phyloP scores from a whole-genome alignment of 2,329 filamentous ascomycete genomes.

The Hymenoscyphus fructigenus region DNA sequence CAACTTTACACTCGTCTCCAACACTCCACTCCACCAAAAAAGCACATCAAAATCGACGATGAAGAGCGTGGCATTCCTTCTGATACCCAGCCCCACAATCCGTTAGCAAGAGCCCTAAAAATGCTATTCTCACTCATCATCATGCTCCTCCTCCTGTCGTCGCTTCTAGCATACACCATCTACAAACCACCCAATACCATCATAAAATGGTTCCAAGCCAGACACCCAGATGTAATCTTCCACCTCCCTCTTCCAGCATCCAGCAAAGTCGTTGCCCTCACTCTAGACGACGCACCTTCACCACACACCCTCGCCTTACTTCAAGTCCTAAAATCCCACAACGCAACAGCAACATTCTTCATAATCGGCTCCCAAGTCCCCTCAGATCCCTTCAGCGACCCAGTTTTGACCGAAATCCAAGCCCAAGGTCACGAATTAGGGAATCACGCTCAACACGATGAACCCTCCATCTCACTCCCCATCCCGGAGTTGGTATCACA shows the following conservation, averaged over 20 bases:
- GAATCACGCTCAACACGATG: slow-evolving; percentile 89
- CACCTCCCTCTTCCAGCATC: slow-evolving; percentile 56
- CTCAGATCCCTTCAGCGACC: slow-evolving; percentile 46
- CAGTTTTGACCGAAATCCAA: slow-evolving; percentile 56
- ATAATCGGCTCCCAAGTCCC: slow-evolving; percentile 77
- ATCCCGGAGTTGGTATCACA: slow-evolving; percentile 60
- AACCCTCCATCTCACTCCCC: slow-evolving; percentile 64
- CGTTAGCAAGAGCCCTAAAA: slow-evolving; percentile 1
- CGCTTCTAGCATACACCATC: slow-evolving; percentile 61
- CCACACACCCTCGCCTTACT: slow-evolving; percentile 69
- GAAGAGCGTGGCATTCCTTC: slow-evolving; percentile 25
- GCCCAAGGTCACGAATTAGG: slow-evolving; percentile 68
- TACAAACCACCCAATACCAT: slow-evolving; percentile 78
- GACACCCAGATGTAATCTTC: slow-evolving; percentile 79
- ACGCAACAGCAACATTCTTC: slow-evolving; percentile 81
- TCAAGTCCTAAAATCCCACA: slow-evolving; percentile 61
- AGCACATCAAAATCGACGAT: slow-evolving; percentile 37
- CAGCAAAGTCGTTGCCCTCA: slow-evolving; percentile 73
- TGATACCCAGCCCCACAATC: not conserved
- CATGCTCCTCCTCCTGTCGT: slow-evolving; percentile 23
- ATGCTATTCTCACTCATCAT: slow-evolving; percentile 28
- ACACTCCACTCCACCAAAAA: slow-evolving; percentile 12
- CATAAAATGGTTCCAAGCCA: slow-evolving; percentile 67
- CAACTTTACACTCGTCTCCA: not conserved
- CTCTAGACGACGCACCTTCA: slow-evolving; percentile 84